These are phyloP conservation scores for Craterostigma plantagineum DNA, from an alignment of 257 asterid genomes.

Conservation along the genomic window DNA sequence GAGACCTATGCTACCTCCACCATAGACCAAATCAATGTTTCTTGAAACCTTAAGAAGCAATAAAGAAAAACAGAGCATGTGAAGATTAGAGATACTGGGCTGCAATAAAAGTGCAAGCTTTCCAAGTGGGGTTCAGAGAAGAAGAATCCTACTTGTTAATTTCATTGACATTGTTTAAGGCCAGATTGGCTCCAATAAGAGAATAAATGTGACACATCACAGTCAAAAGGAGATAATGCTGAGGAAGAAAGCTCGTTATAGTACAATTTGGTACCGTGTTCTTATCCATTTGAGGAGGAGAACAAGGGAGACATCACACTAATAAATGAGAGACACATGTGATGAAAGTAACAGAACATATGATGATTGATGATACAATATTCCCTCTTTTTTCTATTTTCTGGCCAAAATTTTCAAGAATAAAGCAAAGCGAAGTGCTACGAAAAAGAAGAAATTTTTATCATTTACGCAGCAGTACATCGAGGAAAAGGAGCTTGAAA, in stretches of 20 bases:
- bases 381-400: too few relatives aligned
- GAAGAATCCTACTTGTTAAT: too few relatives aligned
- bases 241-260: slow-evolving; percentile 10
- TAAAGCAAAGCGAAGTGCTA: slow-evolving; percentile 9
- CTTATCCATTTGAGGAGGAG: slow-evolving; percentile 29
- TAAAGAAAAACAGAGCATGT: slow-evolving; percentile 7
- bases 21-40: slow-evolving; percentile 50
- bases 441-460: background rate
- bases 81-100: background rate
- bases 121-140: background rate
- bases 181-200: background rate
- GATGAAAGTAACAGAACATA: slow-evolving; percentile 29
- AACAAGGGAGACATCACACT: slow-evolving; percentile 11
- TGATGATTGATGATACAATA: background rate
- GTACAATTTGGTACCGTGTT: slow-evolving; percentile 11
- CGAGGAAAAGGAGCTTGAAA: too few relatives aligned
- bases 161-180: background rate
- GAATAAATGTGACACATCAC: slow-evolving; percentile 1
- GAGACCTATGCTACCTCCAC: slow-evolving; percentile 52
- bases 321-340: slow-evolving; percentile 15
- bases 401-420: slow-evolving; percentile 1
- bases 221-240: slow-evolving; percentile 9
- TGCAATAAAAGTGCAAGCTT: slow-evolving; percentile 1
- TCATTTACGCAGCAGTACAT: too few relatives aligned
- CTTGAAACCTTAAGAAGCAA: slow-evolving; percentile 23